These are phyloP conservation scores for Aquanectria penicillioides DNA, from an alignment of 2,329 filamentous ascomycete species.

Conservation along the genomic window DNA sequence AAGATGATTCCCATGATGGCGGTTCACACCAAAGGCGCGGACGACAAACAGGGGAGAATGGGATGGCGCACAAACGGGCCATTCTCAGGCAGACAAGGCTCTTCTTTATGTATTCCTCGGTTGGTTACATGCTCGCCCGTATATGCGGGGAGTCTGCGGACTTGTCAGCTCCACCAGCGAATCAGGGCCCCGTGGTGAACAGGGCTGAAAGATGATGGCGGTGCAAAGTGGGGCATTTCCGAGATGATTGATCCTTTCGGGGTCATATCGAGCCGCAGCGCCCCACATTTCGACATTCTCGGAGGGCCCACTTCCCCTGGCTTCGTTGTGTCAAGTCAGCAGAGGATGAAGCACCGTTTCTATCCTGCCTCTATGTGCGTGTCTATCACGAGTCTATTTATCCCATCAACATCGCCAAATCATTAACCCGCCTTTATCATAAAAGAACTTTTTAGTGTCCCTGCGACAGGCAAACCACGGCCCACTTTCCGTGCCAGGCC, in stretches of 20 bases:
- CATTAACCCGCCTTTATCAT: background rate
- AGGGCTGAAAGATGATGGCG: background rate
- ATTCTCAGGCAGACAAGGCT: too few species aligned
- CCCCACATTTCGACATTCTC: background rate
- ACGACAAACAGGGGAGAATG: background rate
- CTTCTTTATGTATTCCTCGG: too few species aligned
- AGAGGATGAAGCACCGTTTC: constrained; percentile 7
- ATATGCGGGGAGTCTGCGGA: too few species aligned
- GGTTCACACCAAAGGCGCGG: background rate
- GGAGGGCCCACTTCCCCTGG: too few species aligned
- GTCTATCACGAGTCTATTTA: constrained; percentile 25
- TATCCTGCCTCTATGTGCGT: constrained; percentile 8
- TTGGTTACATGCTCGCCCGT: too few species aligned
- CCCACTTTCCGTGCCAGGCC: constrained; percentile 98
- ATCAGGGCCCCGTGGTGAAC: background rate
- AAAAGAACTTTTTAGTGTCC: constrained; percentile 40
- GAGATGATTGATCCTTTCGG: constrained; percentile 15
- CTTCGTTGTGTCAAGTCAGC: too few species aligned
- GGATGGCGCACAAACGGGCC: too few species aligned
- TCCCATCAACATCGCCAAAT: constrained; percentile 15
- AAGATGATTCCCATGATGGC: constrained; percentile 29
- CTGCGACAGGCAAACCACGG: constrained; percentile 73
- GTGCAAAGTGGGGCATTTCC: constrained; percentile 7
- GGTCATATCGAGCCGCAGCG: too few species aligned
- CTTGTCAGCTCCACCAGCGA: background rate